Evolutionary conservation across 2,329 filamentous ascomycete genomes (phyloP), one percentile per base, ranked within the genome.

Genomic region (Elsinoe perseae): DNA sequence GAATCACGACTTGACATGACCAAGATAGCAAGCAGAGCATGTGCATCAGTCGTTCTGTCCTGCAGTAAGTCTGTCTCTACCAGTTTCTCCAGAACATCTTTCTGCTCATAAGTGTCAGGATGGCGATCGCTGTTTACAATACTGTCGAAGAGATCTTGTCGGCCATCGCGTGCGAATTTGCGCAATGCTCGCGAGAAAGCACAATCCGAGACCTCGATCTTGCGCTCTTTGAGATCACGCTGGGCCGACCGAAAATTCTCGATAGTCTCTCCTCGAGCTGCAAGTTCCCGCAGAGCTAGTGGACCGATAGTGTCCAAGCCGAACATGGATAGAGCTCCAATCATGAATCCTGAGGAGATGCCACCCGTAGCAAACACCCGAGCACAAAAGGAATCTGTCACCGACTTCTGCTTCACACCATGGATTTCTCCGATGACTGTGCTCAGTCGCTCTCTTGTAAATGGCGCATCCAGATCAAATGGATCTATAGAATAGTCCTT

Each of bases 281-380:
- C 88, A 68, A 95, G 82, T 44, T 91, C 85, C 61, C 90, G 86
- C 18, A 95, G 68, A 3, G 89, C 86, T 16, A 86, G 73, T 0
- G 89, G 85, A 0, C 90, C 90, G 60, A 95, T 85, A 32, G 77
- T 74, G 48, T 81, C 76, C 4, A 95, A 74, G 1, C 87, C 87
- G 53, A 95, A 80, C 63, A 86, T 81, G 56, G 80, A 77, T 16
- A 93, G 73, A 5, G 87, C 78, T 30, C 80, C 80, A 56, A 95
- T 81, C 23, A 89, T 82, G 61, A 85, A 80, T 56, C 91, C 83
- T 8, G 90, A 75, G 1, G 84, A 81, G 20, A 93, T 78, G 68
- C 87, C 86, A 57, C 77, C 84, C 1, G 84, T 86, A 8, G 90
- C 90, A 67, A 95, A 91, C 73, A 89, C 83, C 60, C 84, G 81